Base-by-base conservation (phyloP, 129 eudicot genomes). In the Scalesia atractyloides region DNA sequence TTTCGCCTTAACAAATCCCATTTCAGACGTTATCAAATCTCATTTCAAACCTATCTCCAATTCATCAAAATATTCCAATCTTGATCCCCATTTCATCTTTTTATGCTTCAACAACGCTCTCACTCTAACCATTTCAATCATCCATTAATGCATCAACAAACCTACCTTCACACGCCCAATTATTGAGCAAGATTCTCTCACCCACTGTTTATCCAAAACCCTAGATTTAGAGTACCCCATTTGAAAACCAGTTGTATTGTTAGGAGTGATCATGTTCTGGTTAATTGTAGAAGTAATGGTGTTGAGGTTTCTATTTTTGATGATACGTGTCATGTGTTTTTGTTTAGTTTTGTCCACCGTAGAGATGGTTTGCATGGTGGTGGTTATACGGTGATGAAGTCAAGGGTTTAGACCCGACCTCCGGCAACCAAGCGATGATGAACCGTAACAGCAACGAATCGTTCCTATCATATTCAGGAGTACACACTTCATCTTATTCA, bases 221-320 rank as follows among this genome's bases (percentile, higher is more conserved):
- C 87, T 76, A 81, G 77, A 50, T 51, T 70, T 26, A n/a, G 30
- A 36, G 16, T 60, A 36, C 64, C 78, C 22, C 19, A 79, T 46
- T 61, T 36, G 34, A 70, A 74, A 15, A 16, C 22, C 47, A 82
- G 33, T 41, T 56, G 41, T 50, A 48, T 53, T 7, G 19, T 69
- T 10, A 69, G 64, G 62, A 30, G 30, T 19, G 14, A 26, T 51
- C 47, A 34, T 77, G 62, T 71, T 44, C 76, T 79, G 44, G 10
- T 91, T 14, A 86, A 79, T 48, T 84, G 96, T n/a, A 68, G 30
- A 58, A 72, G 68, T 20, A 41, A 82, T 20, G 88, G 86, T 58
- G 46, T 80, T 37, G 85, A 85, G 50, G 75, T 82, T 49, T 53
- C 82, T 14, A 50, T 79, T 11, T 70, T 86, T 24, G 26, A 24